Base-by-base conservation (phyloP, 768 basidiomycete genomes). In the Lactifluus hygrophoroides region DNA sequence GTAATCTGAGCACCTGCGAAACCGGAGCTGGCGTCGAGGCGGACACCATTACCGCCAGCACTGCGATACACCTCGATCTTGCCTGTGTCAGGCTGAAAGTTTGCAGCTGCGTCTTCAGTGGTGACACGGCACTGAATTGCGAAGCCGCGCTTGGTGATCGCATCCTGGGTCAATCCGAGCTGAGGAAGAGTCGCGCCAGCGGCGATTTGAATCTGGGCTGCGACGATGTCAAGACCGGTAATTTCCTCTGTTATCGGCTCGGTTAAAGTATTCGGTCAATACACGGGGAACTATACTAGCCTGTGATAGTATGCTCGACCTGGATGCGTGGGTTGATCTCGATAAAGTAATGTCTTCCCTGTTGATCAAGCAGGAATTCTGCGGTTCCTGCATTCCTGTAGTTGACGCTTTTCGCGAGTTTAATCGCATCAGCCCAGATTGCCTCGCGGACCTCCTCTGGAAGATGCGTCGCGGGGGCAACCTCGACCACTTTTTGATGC, bases 201-300 rank as follows among this genome's bases (percentile, higher is more conserved):
- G n/a, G 95, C 95, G 67, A 99, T 97, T 75, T 98, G 96, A 65
- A 99, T 98, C 73, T 98, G 96, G 19, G 96, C 96, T 54, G 96
- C 96, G 40, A 98, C 94, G 63, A 99, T 95, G 69, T 99, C 96
- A 71, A 98, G 94, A 51, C 96, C 96, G 60, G 96, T 98, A 68
- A 99, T 99, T 70, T 97, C 94, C 88, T 98, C 96, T 94, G 32
- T n/a, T n/a, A n/a, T n/a, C n/a, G n/a, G n/a, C n/a, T n/a, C n/a
- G n/a, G 32, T 32, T 32, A 32, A 5, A 10, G 32, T 10, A 32
- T 32, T 5, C 32, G 32, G 32, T 32, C 5, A 32, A 32, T 32
- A 5, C 10, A 32, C 32, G 32, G 32, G 32, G 10, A 32, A 32
- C 10, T 32, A 32, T 32, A 32, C 32, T 32, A 64, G 91, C 93